phyloP scores from a whole-genome alignment of 2,329 filamentous ascomycete genomes.

The Byssochlamys sp. region DNA sequence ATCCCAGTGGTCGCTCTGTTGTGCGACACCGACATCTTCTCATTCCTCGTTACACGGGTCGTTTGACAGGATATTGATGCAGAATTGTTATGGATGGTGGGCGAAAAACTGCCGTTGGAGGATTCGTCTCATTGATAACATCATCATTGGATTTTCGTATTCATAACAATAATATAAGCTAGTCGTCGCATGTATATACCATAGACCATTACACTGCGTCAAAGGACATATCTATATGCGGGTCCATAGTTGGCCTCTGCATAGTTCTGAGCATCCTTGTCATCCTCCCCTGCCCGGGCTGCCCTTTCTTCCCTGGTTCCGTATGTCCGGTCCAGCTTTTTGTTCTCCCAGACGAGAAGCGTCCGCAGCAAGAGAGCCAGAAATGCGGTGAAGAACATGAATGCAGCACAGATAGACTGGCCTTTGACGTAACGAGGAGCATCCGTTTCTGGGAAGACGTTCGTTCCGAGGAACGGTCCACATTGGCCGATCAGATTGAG shows the following conservation, averaged over 20 bases:
- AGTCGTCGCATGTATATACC: not conserved
- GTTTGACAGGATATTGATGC: no score
- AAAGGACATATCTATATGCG: conserved; percentile 29
- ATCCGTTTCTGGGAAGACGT: conserved; percentile 48
- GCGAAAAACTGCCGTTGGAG: not conserved
- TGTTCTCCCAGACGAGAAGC: conserved; percentile 52
- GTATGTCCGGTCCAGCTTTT: conserved; percentile 45
- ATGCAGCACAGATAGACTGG: conserved; percentile 50
- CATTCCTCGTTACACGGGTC: no score
- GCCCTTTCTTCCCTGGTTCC: conserved; percentile 19
- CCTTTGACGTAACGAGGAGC: conserved; percentile 45
- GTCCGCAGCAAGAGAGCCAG: conserved; percentile 46
- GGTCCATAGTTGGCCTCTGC: conserved; percentile 34
- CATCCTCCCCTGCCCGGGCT: conserved; percentile 5
- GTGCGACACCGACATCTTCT: no score
- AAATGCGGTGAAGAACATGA: conserved; percentile 51
- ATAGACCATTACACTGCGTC: conserved; percentile 1
- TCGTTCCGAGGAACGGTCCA: conserved; percentile 54
- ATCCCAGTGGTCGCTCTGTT: no score
- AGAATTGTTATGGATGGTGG: no score
- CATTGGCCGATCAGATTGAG: conserved; percentile 59
- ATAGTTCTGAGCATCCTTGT: conserved; percentile 8
- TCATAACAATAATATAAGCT: not conserved
- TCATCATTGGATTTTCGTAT: not conserved
- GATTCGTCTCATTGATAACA: not conserved